A percentile compares a stretch with the other conserved stretches of the same genome.
phyloP scores from a whole-genome alignment of 2,329 filamentous ascomycete species.

The Nannizziopsis arthrosporioides region DNA sequence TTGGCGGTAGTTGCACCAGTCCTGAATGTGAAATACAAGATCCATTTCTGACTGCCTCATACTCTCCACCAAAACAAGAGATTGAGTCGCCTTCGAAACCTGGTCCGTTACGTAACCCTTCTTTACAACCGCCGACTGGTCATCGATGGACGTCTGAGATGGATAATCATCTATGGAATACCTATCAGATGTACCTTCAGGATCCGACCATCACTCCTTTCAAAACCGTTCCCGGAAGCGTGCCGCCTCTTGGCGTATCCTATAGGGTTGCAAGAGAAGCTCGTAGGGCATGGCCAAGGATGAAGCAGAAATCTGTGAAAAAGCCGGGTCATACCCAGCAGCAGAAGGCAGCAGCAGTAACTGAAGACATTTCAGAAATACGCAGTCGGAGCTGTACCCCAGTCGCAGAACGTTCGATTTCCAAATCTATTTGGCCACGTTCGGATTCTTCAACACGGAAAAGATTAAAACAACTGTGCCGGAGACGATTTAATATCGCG shows the following conservation, averaged over 20 bases:
- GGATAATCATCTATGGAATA: slow-evolving; percentile 56
- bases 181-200: slow-evolving; percentile 53
- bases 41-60: slow-evolving; percentile 40
- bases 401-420: slow-evolving; percentile 24
- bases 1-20: slow-evolving; percentile 50
- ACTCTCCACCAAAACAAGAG: slow-evolving; percentile 28
- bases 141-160: slow-evolving; percentile 48
- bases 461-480: slow-evolving; percentile 49
- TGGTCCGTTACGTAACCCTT: slow-evolving; percentile 20
- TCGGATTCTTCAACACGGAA: slow-evolving; percentile 48
- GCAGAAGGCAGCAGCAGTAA: neutral
- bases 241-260: slow-evolving; percentile 53
- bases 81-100: slow-evolving; percentile 30
- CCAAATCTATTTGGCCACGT: slow-evolving; percentile 42
- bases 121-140: slow-evolving; percentile 20
- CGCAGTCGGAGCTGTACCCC: slow-evolving; percentile 36
- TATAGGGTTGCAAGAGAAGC: slow-evolving; percentile 52
- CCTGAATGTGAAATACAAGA: slow-evolving; percentile 48
- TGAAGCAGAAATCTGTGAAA: slow-evolving; percentile 24
- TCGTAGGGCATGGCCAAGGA: slow-evolving; percentile 47
- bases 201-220: slow-evolving; percentile 56
- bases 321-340: slow-evolving; percentile 1
- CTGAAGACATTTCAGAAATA: slow-evolving; percentile 23
- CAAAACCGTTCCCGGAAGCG: slow-evolving; percentile 53
- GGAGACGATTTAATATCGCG: slow-evolving; percentile 49